These are phyloP conservation scores for Fusarium burgessii DNA, from an alignment of 2,329 filamentous ascomycete genomes.

Conservation along the genomic window DNA sequence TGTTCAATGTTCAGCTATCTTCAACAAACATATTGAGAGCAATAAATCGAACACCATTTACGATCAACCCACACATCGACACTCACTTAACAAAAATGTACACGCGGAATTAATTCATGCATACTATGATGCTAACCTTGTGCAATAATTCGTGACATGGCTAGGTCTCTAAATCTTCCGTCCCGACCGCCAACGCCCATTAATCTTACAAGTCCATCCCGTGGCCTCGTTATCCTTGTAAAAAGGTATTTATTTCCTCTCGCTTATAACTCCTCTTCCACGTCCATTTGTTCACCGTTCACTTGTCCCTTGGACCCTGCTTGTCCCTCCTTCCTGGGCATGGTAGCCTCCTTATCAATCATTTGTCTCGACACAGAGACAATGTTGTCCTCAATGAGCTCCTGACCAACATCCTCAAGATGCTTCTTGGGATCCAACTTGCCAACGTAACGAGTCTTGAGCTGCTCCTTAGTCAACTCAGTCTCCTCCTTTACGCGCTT, in stretches of 20 bases:
- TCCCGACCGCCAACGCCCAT: constrained; percentile 50
- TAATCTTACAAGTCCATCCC: constrained; percentile 50
- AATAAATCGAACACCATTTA: constrained; percentile 6
- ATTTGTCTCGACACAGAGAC: constrained; percentile 98
- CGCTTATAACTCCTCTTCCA: constrained; percentile 68
- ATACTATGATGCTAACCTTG: constrained; percentile 40
- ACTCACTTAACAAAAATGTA: constrained; percentile 2
- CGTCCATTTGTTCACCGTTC: constrained; percentile 75
- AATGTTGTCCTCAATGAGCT: constrained; percentile 99
- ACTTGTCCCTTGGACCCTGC: constrained; percentile 60
- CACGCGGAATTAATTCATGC: constrained; percentile 40
- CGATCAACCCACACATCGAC: background rate
- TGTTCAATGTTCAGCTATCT: constrained; percentile 12
- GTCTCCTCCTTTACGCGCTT: constrained; percentile 99
- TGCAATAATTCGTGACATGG: constrained; percentile 44
- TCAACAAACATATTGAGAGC: background rate
- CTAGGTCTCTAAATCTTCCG: constrained; percentile 45
- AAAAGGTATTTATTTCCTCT: constrained; percentile 17
- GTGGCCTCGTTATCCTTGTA: constrained; percentile 35
- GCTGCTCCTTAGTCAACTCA: constrained; percentile 94
- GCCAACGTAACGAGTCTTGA: constrained; percentile 98
- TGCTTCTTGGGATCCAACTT: constrained; percentile 99
- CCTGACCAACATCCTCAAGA: constrained; percentile 94
- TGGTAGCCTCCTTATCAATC: constrained; percentile 99
- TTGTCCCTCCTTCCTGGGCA: constrained; percentile 76